Conservation (phyloP, 768 basidiomycete genomes). For the Leccinum truebloodii region DNA sequence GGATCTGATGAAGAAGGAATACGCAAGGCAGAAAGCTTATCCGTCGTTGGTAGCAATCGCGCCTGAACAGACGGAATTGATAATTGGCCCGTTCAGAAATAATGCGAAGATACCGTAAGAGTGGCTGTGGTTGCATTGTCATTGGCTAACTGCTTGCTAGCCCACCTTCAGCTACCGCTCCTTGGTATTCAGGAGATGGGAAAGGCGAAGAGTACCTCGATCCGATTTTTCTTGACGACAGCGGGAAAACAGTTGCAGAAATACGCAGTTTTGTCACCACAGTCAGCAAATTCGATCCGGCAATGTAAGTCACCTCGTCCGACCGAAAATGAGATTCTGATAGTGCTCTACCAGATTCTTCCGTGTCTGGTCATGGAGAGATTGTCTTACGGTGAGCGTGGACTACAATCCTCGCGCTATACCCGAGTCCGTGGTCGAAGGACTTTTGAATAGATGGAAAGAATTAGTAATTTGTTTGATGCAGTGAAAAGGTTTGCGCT, state of each 20-base stretch:
- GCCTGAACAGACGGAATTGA: background rate
- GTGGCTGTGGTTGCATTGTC: background rate
- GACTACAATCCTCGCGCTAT: constrained; percentile 2
- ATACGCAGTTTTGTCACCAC: background rate
- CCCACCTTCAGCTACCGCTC: background rate
- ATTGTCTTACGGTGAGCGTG: constrained; percentile 1
- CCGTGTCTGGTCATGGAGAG: constrained; percentile 8
- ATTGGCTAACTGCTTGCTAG: background rate
- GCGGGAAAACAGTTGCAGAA: background rate
- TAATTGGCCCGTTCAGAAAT: background rate
- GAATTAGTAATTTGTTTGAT: background rate
- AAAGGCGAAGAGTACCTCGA: constrained; percentile 4
- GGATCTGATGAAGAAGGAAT: constrained; percentile 1
- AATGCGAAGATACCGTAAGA: background rate
- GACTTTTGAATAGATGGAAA: constrained; percentile 2
- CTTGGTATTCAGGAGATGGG: constrained; percentile 2
- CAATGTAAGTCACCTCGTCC: background rate
- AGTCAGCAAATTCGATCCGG: constrained; percentile 2
- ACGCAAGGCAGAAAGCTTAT: background rate
- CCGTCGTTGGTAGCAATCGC: background rate
- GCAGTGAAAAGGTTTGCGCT: background rate
- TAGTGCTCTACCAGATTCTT: background rate
- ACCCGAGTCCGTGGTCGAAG: background rate
- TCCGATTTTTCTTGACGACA: background rate
- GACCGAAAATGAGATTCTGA: background rate